Percentiles rank a stretch among this genome's conserved stretches.
Evolutionary conservation across 805 yeast species (phyloP).

Genomic region (Candida morakotiae): DNA sequence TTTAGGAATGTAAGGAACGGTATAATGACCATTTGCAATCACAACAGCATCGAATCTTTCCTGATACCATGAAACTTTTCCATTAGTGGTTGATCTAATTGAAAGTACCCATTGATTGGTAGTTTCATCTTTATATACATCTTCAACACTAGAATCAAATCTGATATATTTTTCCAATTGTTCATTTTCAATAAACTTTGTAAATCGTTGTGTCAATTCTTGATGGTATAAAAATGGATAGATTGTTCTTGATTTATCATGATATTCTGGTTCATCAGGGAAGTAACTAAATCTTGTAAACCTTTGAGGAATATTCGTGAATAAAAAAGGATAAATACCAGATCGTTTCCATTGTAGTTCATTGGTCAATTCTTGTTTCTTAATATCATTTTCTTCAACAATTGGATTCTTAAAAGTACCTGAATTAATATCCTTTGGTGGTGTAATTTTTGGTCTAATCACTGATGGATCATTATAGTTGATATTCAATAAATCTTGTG

Average conservation of each 20-base stretch:
- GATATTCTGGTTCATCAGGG: conserved; percentile 18
- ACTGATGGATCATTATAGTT: conserved; percentile 30
- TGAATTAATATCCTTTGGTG: conserved; percentile 14
- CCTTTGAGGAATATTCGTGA: conserved; percentile 38
- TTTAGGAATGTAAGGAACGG: conserved; percentile 57
- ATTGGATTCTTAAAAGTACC: conserved; percentile 18
- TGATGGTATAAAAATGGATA: conserved; percentile 36
- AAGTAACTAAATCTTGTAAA: conserved; percentile 36
- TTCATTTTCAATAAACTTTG: conserved; percentile 22
- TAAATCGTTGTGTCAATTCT: conserved; percentile 26
- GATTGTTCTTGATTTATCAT: conserved; percentile 19
- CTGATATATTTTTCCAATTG: conserved; percentile 29
- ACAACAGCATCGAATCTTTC: conserved; percentile 58
- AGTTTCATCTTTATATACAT: conserved; percentile 22
- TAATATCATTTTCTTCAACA: not conserved
- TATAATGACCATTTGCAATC: conserved; percentile 62
- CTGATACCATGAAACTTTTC: conserved; percentile 35
- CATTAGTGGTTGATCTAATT: conserved; percentile 13
- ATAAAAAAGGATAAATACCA: conserved; percentile 35
- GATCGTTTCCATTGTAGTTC: conserved; percentile 34
- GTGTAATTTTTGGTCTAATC: conserved; percentile 15
- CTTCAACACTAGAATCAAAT: conserved; percentile 37
- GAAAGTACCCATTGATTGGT: conserved; percentile 37
- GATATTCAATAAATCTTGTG: conserved; percentile 27
- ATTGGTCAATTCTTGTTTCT: conserved; percentile 11